Evolutionary conservation across 805 yeast species (phyloP), one percentile per base, ranked within the genome.

Genomic region (Teunomyces atbi): DNA sequence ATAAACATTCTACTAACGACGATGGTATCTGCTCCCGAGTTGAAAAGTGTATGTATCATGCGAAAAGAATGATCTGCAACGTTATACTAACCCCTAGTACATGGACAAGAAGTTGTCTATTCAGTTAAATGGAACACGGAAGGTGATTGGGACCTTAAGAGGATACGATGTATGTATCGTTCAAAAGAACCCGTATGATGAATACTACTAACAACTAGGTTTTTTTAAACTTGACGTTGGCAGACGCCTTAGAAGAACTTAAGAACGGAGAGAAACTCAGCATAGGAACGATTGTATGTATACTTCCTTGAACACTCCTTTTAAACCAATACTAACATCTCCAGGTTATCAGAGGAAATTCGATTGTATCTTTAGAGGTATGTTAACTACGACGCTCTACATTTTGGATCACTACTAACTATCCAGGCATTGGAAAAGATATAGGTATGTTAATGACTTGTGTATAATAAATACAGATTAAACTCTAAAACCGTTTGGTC

Each of bases 81-180:
- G 27, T 21, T 42, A 47, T 53, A 64, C 67, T 55, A 55, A 61
- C 64, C 11, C 28, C 30, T 52, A 85, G 84, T 89, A 88, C 61
- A 76, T 89, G 79, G 91, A 87, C 60, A 88, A 87, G 66, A 79
- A 81, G 57, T 74, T 92, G 21, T 73, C 82, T 11, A 70, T 92
- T 13, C 86, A 85, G 53, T 73, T 92, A 49, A 89, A 89, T 62
- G 95, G 96, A 1, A 69, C 86, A 11, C 75, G 97, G 42, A 79
- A 78, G 54, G 80, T 92, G 1, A 78, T 80, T n/a, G 98, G 98
- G 2, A 78, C 79, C 10, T 74, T 92, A 45, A 74, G 88, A 56
- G 98, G 98, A 2, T 92, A 82, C 62, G 98, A 92, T 61, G 79
- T 82, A 60, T 41, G 69, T 64, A 59, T 35, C 19, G 15, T 7